These are phyloP conservation scores for Panellus pusillus DNA, from an alignment of 768 basidiomycete species.

Conservation along the genomic window DNA sequence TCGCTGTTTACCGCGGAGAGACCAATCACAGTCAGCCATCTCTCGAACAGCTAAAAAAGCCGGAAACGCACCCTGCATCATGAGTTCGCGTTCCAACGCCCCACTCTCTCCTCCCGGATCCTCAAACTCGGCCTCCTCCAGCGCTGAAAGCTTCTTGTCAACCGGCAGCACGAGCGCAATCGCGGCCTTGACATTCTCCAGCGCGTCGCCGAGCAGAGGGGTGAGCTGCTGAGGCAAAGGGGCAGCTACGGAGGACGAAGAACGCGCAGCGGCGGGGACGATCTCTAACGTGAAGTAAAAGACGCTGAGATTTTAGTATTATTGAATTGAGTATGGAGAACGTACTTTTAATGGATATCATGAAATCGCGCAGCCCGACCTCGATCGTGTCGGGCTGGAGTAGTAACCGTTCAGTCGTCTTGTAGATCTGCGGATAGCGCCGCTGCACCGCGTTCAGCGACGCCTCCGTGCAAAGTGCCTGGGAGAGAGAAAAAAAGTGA, in stretches of 20 bases:
- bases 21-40: conserved; percentile 14
- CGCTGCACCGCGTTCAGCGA: conserved; percentile 95
- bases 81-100: conserved; percentile 85
- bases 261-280: conserved; percentile 92
- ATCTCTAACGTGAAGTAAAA: conserved; percentile 56
- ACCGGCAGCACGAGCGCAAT: conserved; percentile 78
- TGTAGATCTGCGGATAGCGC: conserved; percentile 96
- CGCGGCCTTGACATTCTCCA: conserved; percentile 71
- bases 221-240: conserved; percentile 84
- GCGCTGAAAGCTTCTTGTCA: conserved; percentile 75
- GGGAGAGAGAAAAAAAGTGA: background rate
- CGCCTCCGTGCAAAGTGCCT: conserved; percentile 96
- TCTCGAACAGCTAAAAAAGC: background rate
- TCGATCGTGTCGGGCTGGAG: conserved; percentile 84
- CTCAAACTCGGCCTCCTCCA: conserved; percentile 96
- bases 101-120: conserved; percentile 72
- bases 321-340: conserved; percentile 4
- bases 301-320: too few species aligned
- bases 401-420: conserved; percentile 80
- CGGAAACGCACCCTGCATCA: conserved; percentile 70
- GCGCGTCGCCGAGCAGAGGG: conserved; percentile 66
- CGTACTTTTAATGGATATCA: conserved; percentile 95
- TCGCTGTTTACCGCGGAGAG: conserved; percentile 47
- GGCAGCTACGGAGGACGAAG: conserved; percentile 81
- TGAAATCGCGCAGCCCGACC: conserved; percentile 88